phyloP scores from a whole-genome alignment of 495 filamentous ascomycete species.

The Penicillium cataractarum region DNA sequence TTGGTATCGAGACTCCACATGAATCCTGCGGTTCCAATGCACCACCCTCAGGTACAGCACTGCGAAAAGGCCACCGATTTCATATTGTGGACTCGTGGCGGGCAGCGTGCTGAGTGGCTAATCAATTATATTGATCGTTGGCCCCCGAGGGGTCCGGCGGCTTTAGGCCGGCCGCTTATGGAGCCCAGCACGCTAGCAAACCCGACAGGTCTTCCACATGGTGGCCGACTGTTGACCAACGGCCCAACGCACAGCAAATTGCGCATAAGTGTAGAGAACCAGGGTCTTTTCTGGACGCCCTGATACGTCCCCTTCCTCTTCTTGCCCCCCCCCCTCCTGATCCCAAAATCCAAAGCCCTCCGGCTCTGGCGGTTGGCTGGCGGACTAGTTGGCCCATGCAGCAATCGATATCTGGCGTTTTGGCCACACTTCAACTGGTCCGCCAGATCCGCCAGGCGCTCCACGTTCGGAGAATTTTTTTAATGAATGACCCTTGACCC shows the following conservation, averaged over 20 bases:
- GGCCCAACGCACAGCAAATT: neutral
- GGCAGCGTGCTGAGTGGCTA: slow-evolving; percentile 33
- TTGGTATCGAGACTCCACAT: slow-evolving; percentile 17
- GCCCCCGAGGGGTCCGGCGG: slow-evolving; percentile 22
- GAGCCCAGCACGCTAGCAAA: slow-evolving; percentile 22
- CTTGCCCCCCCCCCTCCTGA: neutral
- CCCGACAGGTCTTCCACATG: slow-evolving; percentile 11
- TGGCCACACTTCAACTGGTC: neutral
- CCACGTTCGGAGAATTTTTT: slow-evolving; percentile 29
- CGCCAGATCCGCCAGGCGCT: slow-evolving; percentile 19
- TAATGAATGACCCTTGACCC: neutral
- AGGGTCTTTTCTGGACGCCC: neutral
- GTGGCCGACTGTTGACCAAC: neutral
- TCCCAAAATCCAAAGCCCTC: neutral
- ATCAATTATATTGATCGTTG: slow-evolving; percentile 21
- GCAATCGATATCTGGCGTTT: slow-evolving; percentile 12
- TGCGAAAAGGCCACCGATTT: slow-evolving; percentile 7
- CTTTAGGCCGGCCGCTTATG: slow-evolving; percentile 19
- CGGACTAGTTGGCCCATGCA: slow-evolving; percentile 16
- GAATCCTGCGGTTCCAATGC: slow-evolving; percentile 3
- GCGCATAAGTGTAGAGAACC: neutral
- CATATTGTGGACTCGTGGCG: slow-evolving; percentile 21
- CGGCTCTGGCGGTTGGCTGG: slow-evolving; percentile 13
- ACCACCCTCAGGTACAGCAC: slow-evolving; percentile 12
- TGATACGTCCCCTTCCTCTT: neutral